Evolutionary conservation across 1,284 basidiomycete genomes (phyloP).

Genomic region (Puccinia coronata): DNA sequence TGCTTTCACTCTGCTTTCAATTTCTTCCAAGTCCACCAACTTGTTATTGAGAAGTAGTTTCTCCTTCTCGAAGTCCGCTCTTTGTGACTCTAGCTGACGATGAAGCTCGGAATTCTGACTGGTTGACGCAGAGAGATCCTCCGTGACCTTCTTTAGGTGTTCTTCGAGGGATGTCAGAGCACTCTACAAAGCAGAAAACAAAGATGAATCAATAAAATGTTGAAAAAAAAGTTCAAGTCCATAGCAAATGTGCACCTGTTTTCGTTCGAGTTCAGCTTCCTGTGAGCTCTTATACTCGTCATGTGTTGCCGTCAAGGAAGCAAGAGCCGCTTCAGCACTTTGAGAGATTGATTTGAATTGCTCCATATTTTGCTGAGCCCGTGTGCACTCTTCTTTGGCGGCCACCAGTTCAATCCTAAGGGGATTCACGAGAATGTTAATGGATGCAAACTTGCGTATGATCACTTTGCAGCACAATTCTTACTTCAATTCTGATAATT

Average conservation of each 20-base stretch:
- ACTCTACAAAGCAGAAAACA: slow-evolving; percentile 62
- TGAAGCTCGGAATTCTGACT: slow-evolving; percentile 67
- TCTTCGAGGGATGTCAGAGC: slow-evolving; percentile 70
- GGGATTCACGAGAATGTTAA: background rate
- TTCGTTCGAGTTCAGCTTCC: slow-evolving; percentile 68
- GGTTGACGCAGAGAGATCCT: slow-evolving; percentile 65
- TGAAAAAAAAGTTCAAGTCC: background rate
- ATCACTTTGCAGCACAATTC: slow-evolving; percentile 55
- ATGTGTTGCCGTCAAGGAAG: slow-evolving; percentile 69
- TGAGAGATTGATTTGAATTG: slow-evolving; percentile 82
- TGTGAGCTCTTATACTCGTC: slow-evolving; percentile 75
- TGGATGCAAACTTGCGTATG: slow-evolving; percentile 47
- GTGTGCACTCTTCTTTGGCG: slow-evolving; percentile 71
- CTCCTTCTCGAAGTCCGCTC: slow-evolving; percentile 70
- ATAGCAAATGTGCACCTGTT: slow-evolving; percentile 64
- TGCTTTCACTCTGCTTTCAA: slow-evolving; percentile 32
- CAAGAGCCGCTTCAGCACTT: slow-evolving; percentile 75
- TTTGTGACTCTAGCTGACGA: slow-evolving; percentile 65
- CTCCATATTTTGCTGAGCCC: slow-evolving; percentile 71
- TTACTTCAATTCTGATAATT: slow-evolving; percentile 78
- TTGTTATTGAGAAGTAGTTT: slow-evolving; percentile 68
- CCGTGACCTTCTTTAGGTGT: slow-evolving; percentile 65
- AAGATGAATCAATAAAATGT: slow-evolving; percentile 1
- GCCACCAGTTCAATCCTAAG: slow-evolving; percentile 72
- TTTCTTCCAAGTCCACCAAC: slow-evolving; percentile 26